phyloP scores from a whole-genome alignment of 768 basidiomycete species.

The Rhodotorula diobovata region DNA sequence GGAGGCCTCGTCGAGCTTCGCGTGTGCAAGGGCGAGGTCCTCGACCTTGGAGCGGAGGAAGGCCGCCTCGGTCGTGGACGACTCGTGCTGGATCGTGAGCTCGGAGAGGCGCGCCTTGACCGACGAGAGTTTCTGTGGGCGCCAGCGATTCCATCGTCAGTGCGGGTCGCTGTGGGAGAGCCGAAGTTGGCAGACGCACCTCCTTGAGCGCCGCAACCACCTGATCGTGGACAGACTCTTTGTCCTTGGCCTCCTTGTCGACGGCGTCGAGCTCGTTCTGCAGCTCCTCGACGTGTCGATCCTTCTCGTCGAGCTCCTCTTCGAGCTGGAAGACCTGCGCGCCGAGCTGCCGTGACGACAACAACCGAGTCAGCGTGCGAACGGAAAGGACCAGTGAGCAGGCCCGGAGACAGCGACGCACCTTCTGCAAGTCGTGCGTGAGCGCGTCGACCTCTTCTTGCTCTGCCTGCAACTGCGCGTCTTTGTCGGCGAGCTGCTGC shows the following conservation, averaged over 20 bases:
- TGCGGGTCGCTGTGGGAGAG: neutral
- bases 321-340: constrained; percentile 76
- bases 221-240: constrained; percentile 65
- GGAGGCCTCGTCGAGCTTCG: constrained; percentile 67
- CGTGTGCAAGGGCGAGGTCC: constrained; percentile 57
- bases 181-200: constrained; percentile 49
- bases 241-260: constrained; percentile 54
- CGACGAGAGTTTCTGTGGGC: constrained; percentile 60
- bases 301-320: constrained; percentile 66
- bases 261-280: constrained; percentile 55
- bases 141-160: neutral
- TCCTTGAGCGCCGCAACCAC: constrained; percentile 74
- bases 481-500: constrained; percentile 67
- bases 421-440: constrained; percentile 43
- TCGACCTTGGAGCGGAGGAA: constrained; percentile 68
- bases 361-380: too few species aligned
- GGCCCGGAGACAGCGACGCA: neutral
- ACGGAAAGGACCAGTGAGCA: too few species aligned
- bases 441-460: constrained; percentile 40
- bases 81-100: constrained; percentile 61
- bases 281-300: constrained; percentile 46
- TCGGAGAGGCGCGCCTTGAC: constrained; percentile 66
- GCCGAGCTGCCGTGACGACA: constrained; percentile 49
- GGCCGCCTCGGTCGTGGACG: constrained; percentile 59
- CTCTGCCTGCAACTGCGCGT: constrained; percentile 73